Conservation (phyloP, 371 early-diverging fungal genomes). For the Zopfochytrium polystomum region DNA sequence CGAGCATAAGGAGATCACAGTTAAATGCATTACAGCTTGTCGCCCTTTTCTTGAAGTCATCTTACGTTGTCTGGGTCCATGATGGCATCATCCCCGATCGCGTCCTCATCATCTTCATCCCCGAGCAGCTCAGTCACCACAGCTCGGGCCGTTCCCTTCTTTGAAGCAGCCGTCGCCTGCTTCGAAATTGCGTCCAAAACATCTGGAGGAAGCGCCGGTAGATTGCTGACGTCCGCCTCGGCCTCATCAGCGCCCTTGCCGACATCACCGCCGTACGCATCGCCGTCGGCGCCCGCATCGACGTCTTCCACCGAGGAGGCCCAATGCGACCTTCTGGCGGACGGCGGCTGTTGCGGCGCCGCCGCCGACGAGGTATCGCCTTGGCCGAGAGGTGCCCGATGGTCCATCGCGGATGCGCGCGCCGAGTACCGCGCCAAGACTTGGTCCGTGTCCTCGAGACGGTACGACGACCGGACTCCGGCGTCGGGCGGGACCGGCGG, state of each 20-base stretch:
- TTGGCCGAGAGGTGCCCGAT: too few species aligned
- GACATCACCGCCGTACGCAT: neutral
- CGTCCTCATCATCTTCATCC: conserved; percentile 22
- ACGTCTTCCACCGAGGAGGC: neutral
- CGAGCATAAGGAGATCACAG: neutral
- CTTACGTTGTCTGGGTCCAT: conserved; percentile 48
- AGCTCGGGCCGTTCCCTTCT: neutral
- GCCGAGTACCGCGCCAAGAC: conserved; percentile 19
- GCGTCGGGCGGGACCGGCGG: too few species aligned
- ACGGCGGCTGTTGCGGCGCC: neutral
- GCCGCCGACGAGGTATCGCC: neutral
- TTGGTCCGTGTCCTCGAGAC: conserved; percentile 16
- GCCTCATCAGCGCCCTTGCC: neutral
- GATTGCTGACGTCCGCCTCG: neutral
- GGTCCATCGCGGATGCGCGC: neutral
- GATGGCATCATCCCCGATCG: conserved; percentile 30
- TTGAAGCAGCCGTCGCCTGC: neutral
- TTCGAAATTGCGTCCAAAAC: neutral
- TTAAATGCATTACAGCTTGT: neutral
- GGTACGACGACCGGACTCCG: conserved; percentile 12
- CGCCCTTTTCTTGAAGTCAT: neutral
- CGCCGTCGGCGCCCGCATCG: conserved; percentile 10
- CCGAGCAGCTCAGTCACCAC: neutral
- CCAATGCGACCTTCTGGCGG: conserved; percentile 13
- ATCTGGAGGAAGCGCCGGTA: neutral